Base-by-base conservation (phyloP, 192 early-diverging fungal genomes). In the Coemansia sp. region DNA sequence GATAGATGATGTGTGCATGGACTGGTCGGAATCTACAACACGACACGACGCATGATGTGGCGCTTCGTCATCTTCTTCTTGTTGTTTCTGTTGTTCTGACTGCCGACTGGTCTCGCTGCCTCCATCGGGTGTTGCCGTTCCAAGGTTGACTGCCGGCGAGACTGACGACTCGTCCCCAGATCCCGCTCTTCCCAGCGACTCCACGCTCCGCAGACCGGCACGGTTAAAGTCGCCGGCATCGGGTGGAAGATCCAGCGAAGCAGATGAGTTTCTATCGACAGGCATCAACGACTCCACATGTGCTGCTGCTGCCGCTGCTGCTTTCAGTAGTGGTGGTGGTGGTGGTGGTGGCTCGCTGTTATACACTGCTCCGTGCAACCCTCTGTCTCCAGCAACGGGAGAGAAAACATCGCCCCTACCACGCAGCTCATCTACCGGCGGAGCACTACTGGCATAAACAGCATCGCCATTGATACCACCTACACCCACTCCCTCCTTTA, bases 111-210 rank as follows among this genome's bases (percentile, higher is more conserved):
- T 26, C 26, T 26, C 63, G 40, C 66, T 56, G n/a, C 42, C 52
- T 5, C 6, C 54, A 1, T 62, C 51, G 18, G 76, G 76, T 26
- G 76, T 78, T 40, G 49, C 55, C 3, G 61, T 74, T 37, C 66
- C 54, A 36, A 82, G 63, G 54, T 68, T 69, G 1, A 82, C 79
- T 4, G 58, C 79, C 3, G 79, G 79, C 61, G 79, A 82, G 43
- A 39, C 58, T 3, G 65, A 57, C 41, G 26, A 55, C 10, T 62
- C 61, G 26, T 49, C 21, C 11, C 18, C 56, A 0, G 26, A 26
- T 19, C 13, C 18, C 2, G 46, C 51, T 5, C 61, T 56, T 60
- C 73, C 78, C 64, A 82, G 16, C 13, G 79, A 82, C 66, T 82
- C 79, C 0, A 82, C 79, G 59, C 79, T 82, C 0, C 66, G 64